phyloP scores from a whole-genome alignment of 306 rosid genomes.

The Dalbergia cochinchinensis region DNA sequence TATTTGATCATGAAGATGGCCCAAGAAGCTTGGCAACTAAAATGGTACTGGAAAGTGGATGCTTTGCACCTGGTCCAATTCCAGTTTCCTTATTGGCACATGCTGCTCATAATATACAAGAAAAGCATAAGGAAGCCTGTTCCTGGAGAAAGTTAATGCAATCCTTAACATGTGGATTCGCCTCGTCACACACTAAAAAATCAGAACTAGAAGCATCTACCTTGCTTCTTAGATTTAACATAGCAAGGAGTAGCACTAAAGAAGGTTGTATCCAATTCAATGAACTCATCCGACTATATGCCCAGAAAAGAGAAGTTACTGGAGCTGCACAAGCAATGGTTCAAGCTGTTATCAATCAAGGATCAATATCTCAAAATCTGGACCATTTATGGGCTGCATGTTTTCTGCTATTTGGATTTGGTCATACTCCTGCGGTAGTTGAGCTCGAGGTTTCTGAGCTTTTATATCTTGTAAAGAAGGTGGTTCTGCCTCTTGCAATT shows the following conservation, averaged over 20 bases:
- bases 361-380: constrained; percentile 63
- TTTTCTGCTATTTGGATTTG: constrained; percentile 79
- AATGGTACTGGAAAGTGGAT: constrained; percentile 88
- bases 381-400: constrained; percentile 92
- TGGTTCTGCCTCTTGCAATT: constrained; percentile 78
- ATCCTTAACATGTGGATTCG: constrained; percentile 70
- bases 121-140: constrained; percentile 57
- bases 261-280: constrained; percentile 71
- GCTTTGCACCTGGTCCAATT: constrained; percentile 85
- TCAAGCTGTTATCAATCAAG: constrained; percentile 74
- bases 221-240: constrained; percentile 74
- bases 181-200: constrained; percentile 68
- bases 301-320: constrained; percentile 65
- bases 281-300: constrained; percentile 69
- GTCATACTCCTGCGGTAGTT: constrained; percentile 71
- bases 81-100: constrained; percentile 70
- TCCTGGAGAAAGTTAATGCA: constrained; percentile 65
- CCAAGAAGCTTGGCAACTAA: constrained; percentile 86
- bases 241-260: constrained; percentile 77
- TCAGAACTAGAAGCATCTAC: constrained; percentile 91
- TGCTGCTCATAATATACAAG: constrained; percentile 79
- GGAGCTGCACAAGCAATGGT: constrained; percentile 82
- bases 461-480: constrained; percentile 71
- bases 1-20: constrained; percentile 89
- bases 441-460: constrained; percentile 76